These are phyloP conservation scores for Phytophthora meadii DNA, from an alignment of 352 stramenopile genomes.

Conservation along the genomic window DNA sequence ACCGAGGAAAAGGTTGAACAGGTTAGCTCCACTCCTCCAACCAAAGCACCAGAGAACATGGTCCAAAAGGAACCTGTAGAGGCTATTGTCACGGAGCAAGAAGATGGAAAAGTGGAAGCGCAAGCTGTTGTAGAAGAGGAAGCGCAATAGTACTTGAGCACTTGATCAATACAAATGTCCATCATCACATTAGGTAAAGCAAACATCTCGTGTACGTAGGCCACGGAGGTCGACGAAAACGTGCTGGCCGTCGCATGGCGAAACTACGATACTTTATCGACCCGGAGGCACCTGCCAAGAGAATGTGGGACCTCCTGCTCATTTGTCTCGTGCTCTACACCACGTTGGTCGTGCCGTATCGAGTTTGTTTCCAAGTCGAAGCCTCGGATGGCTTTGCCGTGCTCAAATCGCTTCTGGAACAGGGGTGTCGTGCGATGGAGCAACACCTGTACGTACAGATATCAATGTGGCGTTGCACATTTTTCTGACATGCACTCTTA, in stretches of 20 bases:
- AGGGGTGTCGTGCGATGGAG: constrained; percentile 87
- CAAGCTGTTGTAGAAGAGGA: constrained; percentile 22
- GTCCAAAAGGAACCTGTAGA: no score
- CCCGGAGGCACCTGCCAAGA: constrained; percentile 61
- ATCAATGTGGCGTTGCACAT: background rate
- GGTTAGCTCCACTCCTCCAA: background rate
- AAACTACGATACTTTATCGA: constrained; percentile 68
- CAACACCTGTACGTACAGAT: constrained; percentile 77
- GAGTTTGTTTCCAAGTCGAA: constrained; percentile 79
- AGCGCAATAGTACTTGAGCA: constrained; percentile 15
- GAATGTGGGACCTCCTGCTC: constrained; percentile 73
- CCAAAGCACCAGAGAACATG: background rate
- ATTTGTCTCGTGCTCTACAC: constrained; percentile 79
- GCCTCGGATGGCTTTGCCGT: constrained; percentile 51
- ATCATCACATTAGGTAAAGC: no score
- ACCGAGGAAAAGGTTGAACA: constrained; percentile 1
- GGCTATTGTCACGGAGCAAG: constrained; percentile 8
- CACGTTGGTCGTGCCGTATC: constrained; percentile 74
- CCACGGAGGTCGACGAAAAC: constrained; percentile 44
- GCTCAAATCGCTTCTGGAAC: constrained; percentile 77
- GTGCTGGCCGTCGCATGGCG: constrained; percentile 21
- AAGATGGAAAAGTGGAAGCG: constrained; percentile 3
- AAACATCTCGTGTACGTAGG: constrained; percentile 41
- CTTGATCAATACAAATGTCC: no score
- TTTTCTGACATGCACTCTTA: constrained; percentile 1